Evolutionary conservation across 164 flowering plant genomes (phyloP), one percentile per base, ranked within the genome.

Genomic region (Tinospora cordifolia): DNA sequence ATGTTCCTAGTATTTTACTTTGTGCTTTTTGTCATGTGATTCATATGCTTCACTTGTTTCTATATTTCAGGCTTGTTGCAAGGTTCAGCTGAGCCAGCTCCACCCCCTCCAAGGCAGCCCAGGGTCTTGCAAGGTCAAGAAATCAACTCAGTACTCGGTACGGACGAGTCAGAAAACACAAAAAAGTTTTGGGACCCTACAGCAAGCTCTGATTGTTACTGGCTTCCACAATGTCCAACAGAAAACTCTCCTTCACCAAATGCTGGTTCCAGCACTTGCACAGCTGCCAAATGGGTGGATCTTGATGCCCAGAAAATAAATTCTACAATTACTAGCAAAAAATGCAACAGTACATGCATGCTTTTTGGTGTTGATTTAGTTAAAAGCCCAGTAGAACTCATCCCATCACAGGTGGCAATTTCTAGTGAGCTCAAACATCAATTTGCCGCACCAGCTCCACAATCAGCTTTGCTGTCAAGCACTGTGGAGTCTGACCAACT

Each of bases 101-200:
- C 69, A 68, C 64, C 65, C 22, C 67, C 71, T 64, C 67, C 75
- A 57, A 65, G 65, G 60, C 76, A 58, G 46, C 36, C 66, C 21
- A 72, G 72, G 85, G 88, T 82, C 83, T 84, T 81, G 69, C 88
- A 83, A 83, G 84, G 86, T 87, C 88, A 87, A 83, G 87, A 79
- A 81, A 57, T 24, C 14, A 64, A 47, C 63, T 68, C 70, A 62
- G 41, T 21, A 62, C 38, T 21, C 15, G 58, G 75, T 39, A 51
- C 58, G 54, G 39, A 71, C 24, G 69, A 60, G 25, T 71, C 51
- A 9, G 76, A 64, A 65, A 71, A 22, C 72, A 62, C 38, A n/a
- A 59, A 39, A 25, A 71, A 67, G 21, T 63, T 67, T 66, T 54
- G 46, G 63, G 60, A 60, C 44, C 72, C 75, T 62, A 62, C 75